Evolutionary conservation across 1,284 basidiomycete genomes (phyloP).

Genomic region (Pterulicium gracile): DNA sequence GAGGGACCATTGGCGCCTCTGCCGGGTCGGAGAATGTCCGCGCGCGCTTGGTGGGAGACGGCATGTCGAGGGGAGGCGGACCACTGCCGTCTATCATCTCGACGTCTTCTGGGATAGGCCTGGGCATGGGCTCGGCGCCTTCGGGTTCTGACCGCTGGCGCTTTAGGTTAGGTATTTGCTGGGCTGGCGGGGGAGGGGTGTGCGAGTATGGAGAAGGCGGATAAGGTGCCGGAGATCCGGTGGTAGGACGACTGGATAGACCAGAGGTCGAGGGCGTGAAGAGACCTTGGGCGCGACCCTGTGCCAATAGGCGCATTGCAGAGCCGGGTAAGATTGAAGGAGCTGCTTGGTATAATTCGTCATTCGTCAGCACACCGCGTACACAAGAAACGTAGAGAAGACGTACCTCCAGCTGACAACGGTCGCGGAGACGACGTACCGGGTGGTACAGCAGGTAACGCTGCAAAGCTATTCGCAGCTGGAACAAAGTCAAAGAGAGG

Average conservation of each 20-base stretch:
- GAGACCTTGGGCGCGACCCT: constrained; percentile 76
- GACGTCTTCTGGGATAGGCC: constrained; percentile 11
- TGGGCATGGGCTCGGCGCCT: constrained; percentile 13
- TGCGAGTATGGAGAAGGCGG: constrained; percentile 38
- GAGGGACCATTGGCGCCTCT: constrained; percentile 13
- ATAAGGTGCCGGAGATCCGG: constrained; percentile 29
- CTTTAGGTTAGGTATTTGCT: constrained; percentile 32
- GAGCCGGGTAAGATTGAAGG: constrained; percentile 74
- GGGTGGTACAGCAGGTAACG: constrained; percentile 45
- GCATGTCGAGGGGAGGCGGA: constrained; percentile 30
- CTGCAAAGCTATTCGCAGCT: constrained; percentile 50
- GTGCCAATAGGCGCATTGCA: constrained; percentile 66
- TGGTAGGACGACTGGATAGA: constrained; percentile 23
- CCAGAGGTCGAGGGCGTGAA: constrained; percentile 71
- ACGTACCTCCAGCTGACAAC: constrained; percentile 27
- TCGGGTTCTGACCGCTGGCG: constrained; percentile 36
- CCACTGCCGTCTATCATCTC: constrained; percentile 14
- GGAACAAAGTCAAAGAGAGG: constrained; percentile 91
- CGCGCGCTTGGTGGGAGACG: constrained; percentile 54
- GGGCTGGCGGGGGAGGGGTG: constrained; percentile 41
- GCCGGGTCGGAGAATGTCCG: constrained; percentile 42
- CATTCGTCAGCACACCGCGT: not conserved
- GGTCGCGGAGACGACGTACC: constrained; percentile 37
- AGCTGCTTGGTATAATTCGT: constrained; percentile 23
- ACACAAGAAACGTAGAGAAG: not conserved